Evolutionary conservation across 176 grass and related monocot species (phyloP), one percentile per base, ranked within the genome.

Genomic region (Juncus effusus): DNA sequence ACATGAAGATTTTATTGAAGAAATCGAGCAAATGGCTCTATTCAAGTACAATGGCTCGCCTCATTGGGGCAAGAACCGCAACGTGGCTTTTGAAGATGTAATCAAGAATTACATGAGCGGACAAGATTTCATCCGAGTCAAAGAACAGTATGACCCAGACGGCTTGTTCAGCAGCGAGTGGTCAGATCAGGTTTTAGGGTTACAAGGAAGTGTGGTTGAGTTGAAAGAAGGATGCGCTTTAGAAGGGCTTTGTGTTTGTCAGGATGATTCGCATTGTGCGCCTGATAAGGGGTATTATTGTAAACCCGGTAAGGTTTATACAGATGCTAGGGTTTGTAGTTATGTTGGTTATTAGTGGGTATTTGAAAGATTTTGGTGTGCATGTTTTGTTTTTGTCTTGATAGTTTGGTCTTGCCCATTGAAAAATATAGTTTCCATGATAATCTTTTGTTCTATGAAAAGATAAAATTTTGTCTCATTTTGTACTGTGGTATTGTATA

Each of bases 11-110:
- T 70, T 81, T 3, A n/a, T 87, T 1, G 88, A 91, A 60, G 83
- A 91, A 83, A 73, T 91, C 55, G 88, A 91, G 80, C 88, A 91
- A 74, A 91, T 91, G 83, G 88, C 74, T 10, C 13, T 91, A 45
- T 70, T 80, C 66, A 90, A 90, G 72, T 86, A 90, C 65, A 77
- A 77, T 3, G 87, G 83, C 3, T 51, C 83, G 40, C 80, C 87
- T 41, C 87, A 91, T 62, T 91, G 83, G 87, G 87, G 87, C 9
- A 91, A 91, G 87, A 91, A 91, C 53, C 62, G 87, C n/a, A 91
- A 86, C 69, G 3, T 86, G 5, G 87, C 80, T 2, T 92, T 87
- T 7, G 53, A 67, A 13, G 88, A 75, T 10, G 78, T 41, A 6
- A 70, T 77, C 1, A 0, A 16, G 0, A 92, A 76, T 74, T 92